Conservation (phyloP, 73 alveolate species). For the Paramecium bursaria region DNA sequence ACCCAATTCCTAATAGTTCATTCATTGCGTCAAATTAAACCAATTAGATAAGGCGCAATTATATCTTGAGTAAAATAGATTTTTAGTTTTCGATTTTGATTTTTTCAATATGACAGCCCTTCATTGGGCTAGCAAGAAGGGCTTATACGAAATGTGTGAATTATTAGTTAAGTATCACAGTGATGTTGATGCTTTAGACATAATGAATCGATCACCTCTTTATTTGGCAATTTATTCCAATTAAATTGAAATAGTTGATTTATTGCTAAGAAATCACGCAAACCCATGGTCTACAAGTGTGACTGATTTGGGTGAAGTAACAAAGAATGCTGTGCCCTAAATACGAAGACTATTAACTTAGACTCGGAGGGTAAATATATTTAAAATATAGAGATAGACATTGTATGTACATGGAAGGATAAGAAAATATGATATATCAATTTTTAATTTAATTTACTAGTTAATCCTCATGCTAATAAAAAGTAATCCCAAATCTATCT, state of each 20-base stretch:
- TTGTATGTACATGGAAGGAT: too few relatives aligned
- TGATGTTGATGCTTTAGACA: conserved; percentile 45
- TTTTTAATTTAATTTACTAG: too few relatives aligned
- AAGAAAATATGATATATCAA: too few relatives aligned
- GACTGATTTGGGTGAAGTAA: conserved; percentile 43
- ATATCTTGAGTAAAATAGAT: conserved; percentile 16
- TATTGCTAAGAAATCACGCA: conserved; percentile 1
- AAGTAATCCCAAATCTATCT: too few relatives aligned
- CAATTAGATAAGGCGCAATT: not conserved
- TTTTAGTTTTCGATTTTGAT: conserved; percentile 40
- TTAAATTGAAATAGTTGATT: not conserved
- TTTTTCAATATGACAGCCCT: conserved; percentile 45
- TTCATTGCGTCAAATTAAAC: conserved; percentile 39
- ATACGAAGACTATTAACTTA: too few relatives aligned
- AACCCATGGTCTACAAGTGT: conserved; percentile 37
- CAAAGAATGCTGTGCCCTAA: too few relatives aligned
- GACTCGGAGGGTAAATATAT: too few relatives aligned
- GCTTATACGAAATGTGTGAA: conserved; percentile 30
- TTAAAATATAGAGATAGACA: too few relatives aligned
- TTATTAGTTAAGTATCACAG: conserved; percentile 11
- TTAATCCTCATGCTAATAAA: too few relatives aligned
- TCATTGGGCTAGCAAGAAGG: conserved; percentile 50
- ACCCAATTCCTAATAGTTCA: not conserved
- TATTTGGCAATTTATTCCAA: conserved; percentile 32
- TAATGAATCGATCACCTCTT: conserved; percentile 27